Conservation (phyloP, 2,329 filamentous ascomycete genomes). For the Calonectria crousiana region DNA sequence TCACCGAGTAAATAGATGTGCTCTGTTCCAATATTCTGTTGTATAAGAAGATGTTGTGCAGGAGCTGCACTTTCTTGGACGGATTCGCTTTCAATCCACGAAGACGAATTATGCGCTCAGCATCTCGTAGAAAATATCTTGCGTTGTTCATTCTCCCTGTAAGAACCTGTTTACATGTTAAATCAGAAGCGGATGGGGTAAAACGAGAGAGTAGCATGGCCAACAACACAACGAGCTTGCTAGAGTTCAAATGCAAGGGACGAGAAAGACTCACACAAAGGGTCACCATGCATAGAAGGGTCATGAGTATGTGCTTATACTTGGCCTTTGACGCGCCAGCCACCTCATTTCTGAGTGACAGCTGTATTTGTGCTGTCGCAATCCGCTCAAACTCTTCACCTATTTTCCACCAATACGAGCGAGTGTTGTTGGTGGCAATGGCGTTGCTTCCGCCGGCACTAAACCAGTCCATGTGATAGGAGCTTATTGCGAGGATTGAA, state of each 20-base stretch:
- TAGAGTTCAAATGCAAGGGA: neutral
- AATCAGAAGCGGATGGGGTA: neutral
- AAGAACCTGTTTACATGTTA: neutral
- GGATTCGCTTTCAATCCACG: neutral
- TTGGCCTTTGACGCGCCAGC: neutral
- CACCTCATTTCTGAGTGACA: neutral
- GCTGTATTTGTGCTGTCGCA: neutral
- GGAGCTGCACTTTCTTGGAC: neutral
- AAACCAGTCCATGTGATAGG: neutral
- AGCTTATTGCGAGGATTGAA: neutral
- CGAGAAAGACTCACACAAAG: neutral
- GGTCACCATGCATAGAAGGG: neutral
- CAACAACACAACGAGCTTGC: neutral
- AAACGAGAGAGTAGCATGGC: neutral
- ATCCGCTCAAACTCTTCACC: neutral
- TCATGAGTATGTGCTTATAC: conserved; percentile 1
- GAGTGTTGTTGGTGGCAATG: neutral
- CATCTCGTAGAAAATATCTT: neutral
- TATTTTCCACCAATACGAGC: neutral
- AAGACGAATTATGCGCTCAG: neutral
- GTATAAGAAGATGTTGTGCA: neutral
- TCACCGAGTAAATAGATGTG: neutral
- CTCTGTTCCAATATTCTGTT: neutral
- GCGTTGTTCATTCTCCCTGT: neutral
- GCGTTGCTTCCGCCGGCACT: neutral